phyloP scores from a whole-genome alignment of 208 protist genomes.

The Acanthamoeba divionensis region DNA sequence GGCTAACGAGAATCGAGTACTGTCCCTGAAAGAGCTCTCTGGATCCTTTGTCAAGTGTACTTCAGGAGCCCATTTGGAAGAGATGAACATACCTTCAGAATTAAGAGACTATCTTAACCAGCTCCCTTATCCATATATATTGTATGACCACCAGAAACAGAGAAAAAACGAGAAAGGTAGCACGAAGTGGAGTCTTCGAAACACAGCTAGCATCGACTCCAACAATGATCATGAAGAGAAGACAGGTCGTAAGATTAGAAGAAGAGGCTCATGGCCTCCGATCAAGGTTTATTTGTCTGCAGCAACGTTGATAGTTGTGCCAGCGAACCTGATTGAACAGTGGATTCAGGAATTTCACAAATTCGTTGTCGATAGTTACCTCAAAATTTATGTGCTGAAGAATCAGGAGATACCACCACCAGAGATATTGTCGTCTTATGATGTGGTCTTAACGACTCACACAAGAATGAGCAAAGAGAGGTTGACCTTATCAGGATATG shows the following conservation, averaged over 20 bases:
- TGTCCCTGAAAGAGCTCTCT: neutral
- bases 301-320: constrained; percentile 21
- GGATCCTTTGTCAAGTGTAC: constrained; percentile 41
- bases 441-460: constrained; percentile 58
- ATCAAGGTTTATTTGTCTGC: constrained; percentile 8
- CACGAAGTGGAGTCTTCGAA: too few species aligned
- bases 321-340: constrained; percentile 11
- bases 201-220: too few species aligned
- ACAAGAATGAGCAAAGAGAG: constrained; percentile 43
- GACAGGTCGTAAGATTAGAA: too few species aligned
- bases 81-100: constrained; percentile 16
- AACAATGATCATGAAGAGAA: too few species aligned
- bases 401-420: constrained; percentile 31
- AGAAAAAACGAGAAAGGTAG: neutral
- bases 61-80: neutral
- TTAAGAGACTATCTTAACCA: constrained; percentile 9
- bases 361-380: neutral
- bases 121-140: constrained; percentile 31
- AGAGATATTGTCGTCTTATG: constrained; percentile 46
- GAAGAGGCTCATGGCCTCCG: too few species aligned
- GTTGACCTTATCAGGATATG: neutral
- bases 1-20: neutral
- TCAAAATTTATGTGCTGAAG: constrained; percentile 21
- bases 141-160: neutral
- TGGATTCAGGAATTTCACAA: constrained; percentile 54